Base-by-base conservation (phyloP, 768 basidiomycete genomes). In the Mycena leptocephala region DNA sequence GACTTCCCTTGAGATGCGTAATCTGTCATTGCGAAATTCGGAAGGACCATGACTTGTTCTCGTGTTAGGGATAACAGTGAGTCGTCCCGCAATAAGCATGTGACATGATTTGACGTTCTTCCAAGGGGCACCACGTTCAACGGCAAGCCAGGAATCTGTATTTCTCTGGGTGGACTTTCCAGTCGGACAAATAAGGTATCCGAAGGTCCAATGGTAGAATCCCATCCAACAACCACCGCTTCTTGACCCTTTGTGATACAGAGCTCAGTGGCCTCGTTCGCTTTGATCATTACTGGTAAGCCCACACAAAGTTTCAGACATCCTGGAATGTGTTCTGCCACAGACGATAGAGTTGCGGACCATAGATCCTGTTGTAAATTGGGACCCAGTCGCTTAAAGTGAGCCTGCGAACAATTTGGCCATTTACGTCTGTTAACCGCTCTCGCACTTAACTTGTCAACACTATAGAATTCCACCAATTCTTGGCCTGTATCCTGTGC, bases 11-110 rank as follows among this genome's bases (percentile, higher is more conserved):
- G 68, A 1, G 68, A 59, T 3, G 22, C 53, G 11, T 59, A 70
- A 13, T 70, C 56, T 30, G 56, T 70, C 68, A 59, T 59, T 1
- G 67, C 24, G n/a, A 69, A 69, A 16, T 69, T 69, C 1, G 55
- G 67, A 5, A 69, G 22, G 13, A 55, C 41, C 20, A 69, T 16
- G 0, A 56, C 32, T 43, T 69, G 67, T 16, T 69, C 67, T 7
- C 67, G 26, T 7, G 24, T 32, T 3, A 70, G 3, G 2, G 56
- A 59, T 2, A 70, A 18, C 5, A 70, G 39, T 2, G 68, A 32
- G 24, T 70, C 68, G 8, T 70, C 68, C 11, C 11, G 24, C 0
- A 70, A 22, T 1, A 70, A 22, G 13, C 8, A 7, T 8, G 56
- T 70, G 2, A 70, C 7, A n/a, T 70, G 30, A 0, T 13, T 46